Evolutionary conservation across 495 filamentous ascomycete genomes (phyloP), one percentile per base, ranked within the genome.

Genomic region (Penicillium antarcticum): DNA sequence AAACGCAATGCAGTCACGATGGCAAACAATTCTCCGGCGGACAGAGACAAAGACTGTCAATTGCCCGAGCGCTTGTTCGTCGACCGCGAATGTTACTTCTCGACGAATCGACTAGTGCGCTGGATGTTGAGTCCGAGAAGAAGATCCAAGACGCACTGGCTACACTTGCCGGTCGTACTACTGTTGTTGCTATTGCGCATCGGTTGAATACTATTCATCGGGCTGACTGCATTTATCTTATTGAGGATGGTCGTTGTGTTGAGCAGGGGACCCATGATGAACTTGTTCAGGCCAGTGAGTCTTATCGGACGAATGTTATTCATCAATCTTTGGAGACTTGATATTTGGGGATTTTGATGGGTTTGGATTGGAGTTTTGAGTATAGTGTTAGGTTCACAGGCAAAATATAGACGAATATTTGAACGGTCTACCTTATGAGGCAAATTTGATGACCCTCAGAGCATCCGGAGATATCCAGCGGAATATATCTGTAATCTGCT

Each of bases 101-200:
- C 7, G 89, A 94, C 57, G 89, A 94, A 69, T 85, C 87, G 4
- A 92, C 88, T 3, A 81, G 76, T 21, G 81, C 81, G 18, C 70
- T 91, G 29, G 88, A 92, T 55, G 80, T 84, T 3, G 80, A 87
- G 65, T 81, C 79, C 18, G 87, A 94, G 73, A 78, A 79, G 53
- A 63, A 82, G 24, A 81, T 94, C 10, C 86, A 90, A 62, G 75
- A 77, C 14, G 84, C 85, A 0, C 77, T 91, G 47, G 82, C 86
- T 44, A 65, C 75, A 17, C 78, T 83, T 9, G 65, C 79, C 7
- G 80, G 84, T 51, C 87, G 84, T n/a, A 86, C 89, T 16, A 92
- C 86, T 0, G 86, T 85, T 35, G 71, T 91, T 31, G 87, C 82
- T 7, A 83, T 92, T 36, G 88, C 88, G 9, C 89, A 95, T 63